These are phyloP conservation scores for Pleomassaria siparia DNA, from an alignment of 2,329 filamentous ascomycete genomes.

Conservation along the genomic window DNA sequence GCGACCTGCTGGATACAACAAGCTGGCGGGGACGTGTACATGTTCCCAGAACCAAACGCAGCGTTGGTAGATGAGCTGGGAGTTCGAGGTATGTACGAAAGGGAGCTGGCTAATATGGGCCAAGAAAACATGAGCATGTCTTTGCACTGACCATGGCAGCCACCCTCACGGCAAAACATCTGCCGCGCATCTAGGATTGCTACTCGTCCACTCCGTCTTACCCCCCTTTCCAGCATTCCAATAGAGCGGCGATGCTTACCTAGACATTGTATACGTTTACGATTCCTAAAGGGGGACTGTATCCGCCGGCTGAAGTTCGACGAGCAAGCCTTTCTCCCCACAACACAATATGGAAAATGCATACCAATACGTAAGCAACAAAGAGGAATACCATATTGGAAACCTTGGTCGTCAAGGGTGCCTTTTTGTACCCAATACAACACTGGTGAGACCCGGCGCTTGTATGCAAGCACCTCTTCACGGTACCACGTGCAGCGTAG, in stretches of 20 bases:
- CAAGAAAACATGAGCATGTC: too few relatives aligned
- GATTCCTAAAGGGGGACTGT: not conserved
- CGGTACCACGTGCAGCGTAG: not conserved
- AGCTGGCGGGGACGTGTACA: too few relatives aligned
- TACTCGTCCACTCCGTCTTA: not conserved
- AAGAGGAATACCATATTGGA: not conserved
- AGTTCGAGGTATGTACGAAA: too few relatives aligned
- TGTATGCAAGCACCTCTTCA: not conserved
- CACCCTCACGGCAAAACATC: too few relatives aligned
- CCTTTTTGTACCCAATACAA: not conserved
- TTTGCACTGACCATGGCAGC: too few relatives aligned
- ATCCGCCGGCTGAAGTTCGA: conserved; percentile 4
- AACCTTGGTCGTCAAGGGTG: not conserved
- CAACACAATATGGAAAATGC: conserved; percentile 5
- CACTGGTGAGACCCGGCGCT: not conserved
- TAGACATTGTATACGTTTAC: not conserved
- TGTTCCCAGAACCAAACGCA: too few relatives aligned
- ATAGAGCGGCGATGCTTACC: too few relatives aligned
- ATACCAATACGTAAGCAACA: not conserved
- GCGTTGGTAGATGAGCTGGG: too few relatives aligned
- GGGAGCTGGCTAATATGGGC: too few relatives aligned
- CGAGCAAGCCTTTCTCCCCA: not conserved
- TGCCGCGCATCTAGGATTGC: too few relatives aligned
- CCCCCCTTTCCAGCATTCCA: not conserved
- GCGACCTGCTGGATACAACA: too few relatives aligned